A percentile compares a stretch with the other conserved stretches of the same genome.
These are phyloP conservation scores for Aspergillus caelatus DNA, from an alignment of 2,329 filamentous ascomycete species.

Conservation along the genomic window DNA sequence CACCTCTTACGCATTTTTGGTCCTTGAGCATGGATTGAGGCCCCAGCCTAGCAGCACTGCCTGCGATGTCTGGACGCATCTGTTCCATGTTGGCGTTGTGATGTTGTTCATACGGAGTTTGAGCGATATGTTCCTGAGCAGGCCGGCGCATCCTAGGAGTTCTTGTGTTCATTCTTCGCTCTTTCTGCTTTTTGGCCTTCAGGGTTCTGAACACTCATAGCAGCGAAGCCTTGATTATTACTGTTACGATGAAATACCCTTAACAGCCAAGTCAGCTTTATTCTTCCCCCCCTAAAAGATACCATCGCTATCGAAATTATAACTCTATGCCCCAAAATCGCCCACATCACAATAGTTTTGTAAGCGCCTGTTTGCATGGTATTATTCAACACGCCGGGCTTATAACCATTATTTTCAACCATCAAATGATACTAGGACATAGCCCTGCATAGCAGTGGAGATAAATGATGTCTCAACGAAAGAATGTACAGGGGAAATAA, in stretches of 20 bases:
- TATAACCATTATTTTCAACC: neutral
- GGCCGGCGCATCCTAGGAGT: slow-evolving; percentile 32
- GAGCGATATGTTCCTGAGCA: slow-evolving; percentile 16
- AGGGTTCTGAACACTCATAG: slow-evolving; percentile 1
- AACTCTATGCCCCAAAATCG: neutral
- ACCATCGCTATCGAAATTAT: neutral
- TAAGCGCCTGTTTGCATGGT: neutral
- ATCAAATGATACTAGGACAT: neutral
- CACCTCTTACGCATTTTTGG: neutral
- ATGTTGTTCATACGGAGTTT: slow-evolving; percentile 18
- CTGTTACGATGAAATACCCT: slow-evolving; percentile 18
- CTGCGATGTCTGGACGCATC: neutral
- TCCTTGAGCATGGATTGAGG: neutral
- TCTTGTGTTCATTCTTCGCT: slow-evolving; percentile 18
- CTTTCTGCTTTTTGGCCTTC: slow-evolving; percentile 5
- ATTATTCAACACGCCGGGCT: neutral
- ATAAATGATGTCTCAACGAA: slow-evolving; percentile 10
- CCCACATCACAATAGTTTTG: neutral
- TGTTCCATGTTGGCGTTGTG: slow-evolving; percentile 10
- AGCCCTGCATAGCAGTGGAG: neutral
- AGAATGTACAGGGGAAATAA: slow-evolving; percentile 1
- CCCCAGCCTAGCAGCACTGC: neutral
- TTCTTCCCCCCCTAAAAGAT: slow-evolving; percentile 1
- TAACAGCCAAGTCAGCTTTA: slow-evolving; percentile 2
- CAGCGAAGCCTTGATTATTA: slow-evolving; percentile 1